phyloP scores from a whole-genome alignment of 768 basidiomycete species.

The Hericium rajendrae region DNA sequence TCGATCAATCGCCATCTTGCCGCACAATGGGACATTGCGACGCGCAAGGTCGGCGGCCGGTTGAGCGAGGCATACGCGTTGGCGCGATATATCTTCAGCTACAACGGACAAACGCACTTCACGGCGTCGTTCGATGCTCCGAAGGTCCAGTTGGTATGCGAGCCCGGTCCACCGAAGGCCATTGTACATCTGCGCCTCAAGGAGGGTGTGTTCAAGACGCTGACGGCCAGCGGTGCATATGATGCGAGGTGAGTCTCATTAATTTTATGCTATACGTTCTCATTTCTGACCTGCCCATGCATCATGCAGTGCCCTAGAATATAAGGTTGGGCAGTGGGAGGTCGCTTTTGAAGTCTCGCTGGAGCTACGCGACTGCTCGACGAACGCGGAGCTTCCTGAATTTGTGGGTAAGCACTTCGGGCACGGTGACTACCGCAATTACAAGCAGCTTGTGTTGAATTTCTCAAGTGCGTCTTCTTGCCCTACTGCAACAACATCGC shows the following conservation, averaged over 20 bases:
- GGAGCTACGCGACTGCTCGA: slow-evolving; percentile 13
- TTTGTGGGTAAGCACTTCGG: slow-evolving; percentile 12
- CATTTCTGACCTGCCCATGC: no score
- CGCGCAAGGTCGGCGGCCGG: neutral
- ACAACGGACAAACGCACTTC: neutral
- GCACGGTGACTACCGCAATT: slow-evolving; percentile 2
- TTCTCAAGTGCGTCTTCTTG: slow-evolving; percentile 13
- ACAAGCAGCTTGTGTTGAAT: slow-evolving; percentile 18
- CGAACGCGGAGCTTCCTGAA: slow-evolving; percentile 8
- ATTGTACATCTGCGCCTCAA: neutral
- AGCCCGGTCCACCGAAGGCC: neutral
- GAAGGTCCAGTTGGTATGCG: neutral
- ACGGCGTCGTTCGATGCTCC: neutral
- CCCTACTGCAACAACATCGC: neutral
- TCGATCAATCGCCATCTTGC: neutral
- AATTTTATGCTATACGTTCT: no score
- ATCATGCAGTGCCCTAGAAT: neutral
- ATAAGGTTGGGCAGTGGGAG: slow-evolving; percentile 18
- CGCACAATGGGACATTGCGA: neutral
- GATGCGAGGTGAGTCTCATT: neutral
- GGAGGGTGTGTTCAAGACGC: neutral
- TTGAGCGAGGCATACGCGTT: neutral
- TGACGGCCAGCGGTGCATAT: neutral
- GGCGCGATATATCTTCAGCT: neutral
- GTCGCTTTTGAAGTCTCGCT: slow-evolving; percentile 22